Base-by-base conservation (phyloP, 1,284 basidiomycete genomes). In the Xanthoconium separans region DNA sequence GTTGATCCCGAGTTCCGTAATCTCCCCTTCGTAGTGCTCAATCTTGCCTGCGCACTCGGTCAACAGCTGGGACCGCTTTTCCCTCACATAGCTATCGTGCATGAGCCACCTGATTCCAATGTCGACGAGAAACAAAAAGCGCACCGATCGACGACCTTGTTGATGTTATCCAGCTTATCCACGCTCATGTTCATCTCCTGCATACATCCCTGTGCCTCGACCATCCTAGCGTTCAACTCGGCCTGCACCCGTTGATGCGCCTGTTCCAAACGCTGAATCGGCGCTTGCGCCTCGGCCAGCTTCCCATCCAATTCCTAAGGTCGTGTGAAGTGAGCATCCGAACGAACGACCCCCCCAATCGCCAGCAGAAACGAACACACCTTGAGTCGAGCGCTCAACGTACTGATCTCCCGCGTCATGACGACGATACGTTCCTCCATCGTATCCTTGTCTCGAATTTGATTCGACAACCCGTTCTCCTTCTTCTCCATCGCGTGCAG, bases 141-240 rank as follows among this genome's bases (percentile, higher is more conserved):
- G 57, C 62, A 87, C 87, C 80, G 75, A 62, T 91, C 85, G 29
- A 92, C 77, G 20, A 72, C 74, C 64, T 82, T 84, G 63, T 82
- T 87, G 49, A 79, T 77, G 34, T 74, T 77, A 37, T 79, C 78
- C 24, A 93, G 76, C 60, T 80, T 82, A 61, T 92, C 89, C 40
- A 77, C 72, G 56, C 76, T 83, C 65, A 80, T 79, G 60, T 85
- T 87, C 54, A 89, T 74, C n/a, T 85, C 83, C 65, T 22, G 22
- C 22, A 22, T 22, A 22, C 3, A 22, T 22, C 22, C 22, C 4
- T 22, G 22, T 22, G 22, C 22, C 22, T 22, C 22, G 22, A 4
- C 22, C 22, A 4, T 22, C 22, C 22, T 22, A 22, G 22, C 22
- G 22, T 22, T 22, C 22, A 22, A 22, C 22, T 22, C 22, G 22